Percentiles rank a stretch among this genome's conserved stretches.
Conservation (phyloP, 805 yeast genomes). For the Blastobotrys robertii region DNA sequence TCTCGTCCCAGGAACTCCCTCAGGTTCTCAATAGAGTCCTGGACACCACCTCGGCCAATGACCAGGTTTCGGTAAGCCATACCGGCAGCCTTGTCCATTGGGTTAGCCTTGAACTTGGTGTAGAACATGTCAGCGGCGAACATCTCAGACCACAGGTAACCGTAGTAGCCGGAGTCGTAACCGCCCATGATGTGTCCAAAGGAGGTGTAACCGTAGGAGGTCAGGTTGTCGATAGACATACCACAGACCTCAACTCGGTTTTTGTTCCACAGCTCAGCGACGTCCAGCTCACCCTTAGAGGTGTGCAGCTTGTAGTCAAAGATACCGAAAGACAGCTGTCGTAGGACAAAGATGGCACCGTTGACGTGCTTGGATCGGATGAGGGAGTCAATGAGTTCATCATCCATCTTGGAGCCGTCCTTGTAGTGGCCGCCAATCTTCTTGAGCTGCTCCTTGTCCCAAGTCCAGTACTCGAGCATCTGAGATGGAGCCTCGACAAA, state of each 20-base stretch:
- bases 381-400: conserved; percentile 46
- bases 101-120: conserved; percentile 55
- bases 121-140: conserved; percentile 79
- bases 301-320: conserved; percentile 70
- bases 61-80: conserved; percentile 59
- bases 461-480: conserved; percentile 81
- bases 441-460: conserved; percentile 56
- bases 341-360: conserved; percentile 58
- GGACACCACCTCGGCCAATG: conserved; percentile 62
- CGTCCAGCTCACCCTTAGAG: conserved; percentile 37
- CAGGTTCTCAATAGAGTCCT: conserved; percentile 58
- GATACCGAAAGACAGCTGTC: conserved; percentile 70
- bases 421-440: conserved; percentile 55
- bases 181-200: conserved; percentile 78
- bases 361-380: conserved; percentile 63
- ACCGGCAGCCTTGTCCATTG: conserved; percentile 55
- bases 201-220: conserved; percentile 60
- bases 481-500: conserved; percentile 91
- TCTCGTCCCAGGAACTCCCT: conserved; percentile 62
- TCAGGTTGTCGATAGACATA: conserved; percentile 44
- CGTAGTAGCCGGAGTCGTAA: conserved; percentile 79
- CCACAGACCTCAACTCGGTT: conserved; percentile 50
- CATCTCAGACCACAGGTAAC: conserved; percentile 78
- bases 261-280: conserved; percentile 53
- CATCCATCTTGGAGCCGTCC: conserved; percentile 46